Evolutionary conservation across 768 basidiomycete genomes (phyloP).

Genomic region (Kwoniella europaea): DNA sequence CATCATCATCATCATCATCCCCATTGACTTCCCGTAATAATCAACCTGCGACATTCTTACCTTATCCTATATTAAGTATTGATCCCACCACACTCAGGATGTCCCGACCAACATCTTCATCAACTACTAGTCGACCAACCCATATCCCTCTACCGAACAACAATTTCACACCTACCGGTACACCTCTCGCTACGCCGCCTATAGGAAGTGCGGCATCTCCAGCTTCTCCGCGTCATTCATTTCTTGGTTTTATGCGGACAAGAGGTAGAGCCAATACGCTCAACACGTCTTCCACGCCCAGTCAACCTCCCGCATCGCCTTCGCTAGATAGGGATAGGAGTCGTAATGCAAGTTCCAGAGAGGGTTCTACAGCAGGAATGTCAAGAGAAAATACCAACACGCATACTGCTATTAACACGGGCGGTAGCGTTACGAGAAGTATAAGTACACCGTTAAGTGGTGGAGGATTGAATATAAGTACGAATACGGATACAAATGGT

Average conservation of each 20-base stretch:
- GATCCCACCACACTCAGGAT: constrained; percentile 22
- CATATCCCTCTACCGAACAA: constrained; percentile 50
- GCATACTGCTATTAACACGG: not conserved
- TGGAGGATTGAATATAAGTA: constrained; percentile 11
- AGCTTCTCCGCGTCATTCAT: constrained; percentile 50
- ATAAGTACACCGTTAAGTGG: constrained; percentile 41
- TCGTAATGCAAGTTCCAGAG: not conserved
- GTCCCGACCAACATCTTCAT: constrained; percentile 31
- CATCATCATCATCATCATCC: no score
- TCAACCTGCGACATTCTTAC: not conserved
- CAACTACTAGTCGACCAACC: constrained; percentile 35
- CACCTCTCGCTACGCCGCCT: constrained; percentile 30
- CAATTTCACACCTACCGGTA: constrained; percentile 29
- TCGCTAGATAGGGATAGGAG: constrained; percentile 19
- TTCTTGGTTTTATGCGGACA: constrained; percentile 54
- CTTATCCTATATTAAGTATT: not conserved
- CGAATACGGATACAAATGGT: not conserved
- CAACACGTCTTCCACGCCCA: constrained; percentile 16
- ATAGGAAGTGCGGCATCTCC: constrained; percentile 32
- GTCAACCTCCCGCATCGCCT: constrained; percentile 23
- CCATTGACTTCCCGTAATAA: not conserved
- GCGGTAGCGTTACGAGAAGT: constrained; percentile 45
- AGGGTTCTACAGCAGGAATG: constrained; percentile 11
- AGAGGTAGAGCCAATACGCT: constrained; percentile 50
- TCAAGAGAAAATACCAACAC: constrained; percentile 11